A percentile compares a stretch with the other conserved stretches of the same genome.
These are phyloP conservation scores for Areca catechu DNA, from an alignment of 176 grass and related monocot genomes.

Conservation along the genomic window DNA sequence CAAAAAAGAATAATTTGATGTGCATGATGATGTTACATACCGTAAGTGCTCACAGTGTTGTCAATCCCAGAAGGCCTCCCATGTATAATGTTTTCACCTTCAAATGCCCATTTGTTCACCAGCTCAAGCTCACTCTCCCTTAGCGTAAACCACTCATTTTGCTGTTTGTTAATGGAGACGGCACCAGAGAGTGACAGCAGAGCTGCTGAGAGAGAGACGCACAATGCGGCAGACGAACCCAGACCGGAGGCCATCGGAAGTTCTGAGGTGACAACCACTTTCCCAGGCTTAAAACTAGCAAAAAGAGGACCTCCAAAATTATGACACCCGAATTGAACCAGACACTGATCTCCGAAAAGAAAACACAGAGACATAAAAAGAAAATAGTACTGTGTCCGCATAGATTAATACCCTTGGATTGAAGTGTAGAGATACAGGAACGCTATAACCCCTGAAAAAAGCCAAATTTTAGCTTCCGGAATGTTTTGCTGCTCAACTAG, in stretches of 20 bases:
- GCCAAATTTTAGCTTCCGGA: conserved; percentile 60
- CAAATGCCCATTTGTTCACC: conserved; percentile 67
- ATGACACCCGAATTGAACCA: no score
- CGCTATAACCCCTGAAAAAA: conserved; percentile 42
- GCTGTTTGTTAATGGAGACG: conserved; percentile 6
- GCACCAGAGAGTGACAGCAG: conserved; percentile 34
- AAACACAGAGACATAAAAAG: not conserved
- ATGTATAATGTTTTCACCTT: conserved; percentile 87
- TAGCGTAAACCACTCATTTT: conserved; percentile 31
- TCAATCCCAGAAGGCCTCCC: conserved; percentile 94
- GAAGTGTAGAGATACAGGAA: conserved; percentile 84
- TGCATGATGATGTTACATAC: conserved; percentile 19
- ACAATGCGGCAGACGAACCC: conserved; percentile 70
- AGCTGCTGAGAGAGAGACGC: conserved; percentile 52
- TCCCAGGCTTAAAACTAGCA: conserved; percentile 52
- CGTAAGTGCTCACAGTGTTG: conserved; percentile 70
- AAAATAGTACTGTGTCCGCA: not conserved
- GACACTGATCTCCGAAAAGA: no score
- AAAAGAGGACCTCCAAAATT: no score
- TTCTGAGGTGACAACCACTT: conserved; percentile 51
- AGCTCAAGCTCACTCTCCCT: conserved; percentile 45
- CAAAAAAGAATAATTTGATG: no score
- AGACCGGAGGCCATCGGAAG: conserved; percentile 64
- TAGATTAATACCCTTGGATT: conserved; percentile 42
- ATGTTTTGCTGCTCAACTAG: conserved; percentile 42